Evolutionary conservation across 2,329 filamentous ascomycete species (phyloP), one percentile per base, ranked within the genome.

Genomic region (Pestalotiopsis sp.): DNA sequence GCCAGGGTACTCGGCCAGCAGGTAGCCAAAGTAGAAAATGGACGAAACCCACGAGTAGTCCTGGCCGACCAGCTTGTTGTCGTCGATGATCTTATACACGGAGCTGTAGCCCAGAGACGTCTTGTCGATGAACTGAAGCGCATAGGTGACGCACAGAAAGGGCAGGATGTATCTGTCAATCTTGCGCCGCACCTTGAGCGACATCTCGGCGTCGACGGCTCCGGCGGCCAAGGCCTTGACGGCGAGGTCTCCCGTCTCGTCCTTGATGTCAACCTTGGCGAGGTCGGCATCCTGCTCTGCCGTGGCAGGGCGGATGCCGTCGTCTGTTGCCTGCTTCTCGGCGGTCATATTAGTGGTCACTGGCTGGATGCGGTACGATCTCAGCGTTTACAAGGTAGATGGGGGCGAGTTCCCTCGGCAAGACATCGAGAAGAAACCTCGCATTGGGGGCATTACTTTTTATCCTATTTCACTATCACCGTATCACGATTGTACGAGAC

Each of bases 1-100:
- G 39, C 82, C 81, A 0, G 82, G 81, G 67, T 82, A 83, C 56
- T 85, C 83, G 1, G 81, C 82, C 0, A 79, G 73, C 3, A 86
- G 74, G 61, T 82, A 83, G 9, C 75, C 74, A 58, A 76, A 75
- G 61, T 76, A 76, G 65, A 76, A 76, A 39, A 76, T 73, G 4
- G 73, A 75, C 38, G 69, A 71, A 4, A 70, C 66, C 75, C 75
- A 76, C 2, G 73, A 72, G 49, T 76, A 76, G 56, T 76, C 69
- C 59, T 74, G 67, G 4, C 71, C 70, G 2, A 69, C 68, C 13
- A 76, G 73, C 5, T 70, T 67, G 52, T 72, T 72, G 62, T 76
- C 74, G 4, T 49, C 25, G 39, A 75, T 72, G 64, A 76, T 73
- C 27, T 72, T 72, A 45, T 75, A 74, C 3, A 76, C 69, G 2